A percentile compares a stretch with the other conserved stretches of the same genome.
Conservation (phyloP, 306 rosid genomes). For the Vigna radiata region DNA sequence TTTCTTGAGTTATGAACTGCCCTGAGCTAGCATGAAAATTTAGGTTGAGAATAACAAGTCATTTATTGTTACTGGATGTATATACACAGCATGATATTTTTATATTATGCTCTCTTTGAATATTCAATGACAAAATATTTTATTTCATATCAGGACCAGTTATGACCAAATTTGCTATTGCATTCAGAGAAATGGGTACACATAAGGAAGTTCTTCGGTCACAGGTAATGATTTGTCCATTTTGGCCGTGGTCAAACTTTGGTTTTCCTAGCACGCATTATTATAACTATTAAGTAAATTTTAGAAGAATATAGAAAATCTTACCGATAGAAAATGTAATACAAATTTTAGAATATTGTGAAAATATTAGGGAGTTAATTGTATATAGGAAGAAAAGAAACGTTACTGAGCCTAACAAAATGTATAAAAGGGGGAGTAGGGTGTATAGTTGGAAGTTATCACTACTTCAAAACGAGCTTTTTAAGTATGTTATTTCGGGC, state of each 20-base stretch:
- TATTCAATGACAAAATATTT: background rate
- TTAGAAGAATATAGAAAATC: too few relatives aligned
- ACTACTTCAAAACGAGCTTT: too few relatives aligned
- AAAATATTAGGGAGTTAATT: too few relatives aligned
- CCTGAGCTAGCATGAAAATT: background rate
- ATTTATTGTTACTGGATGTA: constrained; percentile 9
- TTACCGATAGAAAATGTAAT: too few relatives aligned
- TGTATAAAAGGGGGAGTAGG: too few relatives aligned
- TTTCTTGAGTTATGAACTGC: background rate
- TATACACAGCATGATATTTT: constrained; percentile 22
- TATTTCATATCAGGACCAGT: constrained; percentile 71
- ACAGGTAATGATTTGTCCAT: constrained; percentile 63
- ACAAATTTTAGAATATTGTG: too few relatives aligned
- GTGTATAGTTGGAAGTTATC: too few relatives aligned
- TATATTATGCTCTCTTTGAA: background rate
- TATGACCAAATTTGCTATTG: constrained; percentile 82
- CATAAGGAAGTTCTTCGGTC: constrained; percentile 93
- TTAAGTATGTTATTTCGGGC: too few relatives aligned
- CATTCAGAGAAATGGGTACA: constrained; percentile 89
- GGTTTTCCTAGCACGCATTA: too few relatives aligned
- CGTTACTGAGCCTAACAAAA: too few relatives aligned
- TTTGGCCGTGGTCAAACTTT: background rate
- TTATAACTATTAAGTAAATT: too few relatives aligned
- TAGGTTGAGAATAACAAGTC: constrained; percentile 12
- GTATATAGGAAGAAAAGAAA: too few relatives aligned